Evolutionary conservation across 169 alveolate species (phyloP), one percentile per base, ranked within the genome.

Genomic region (Plasmodium inui): DNA sequence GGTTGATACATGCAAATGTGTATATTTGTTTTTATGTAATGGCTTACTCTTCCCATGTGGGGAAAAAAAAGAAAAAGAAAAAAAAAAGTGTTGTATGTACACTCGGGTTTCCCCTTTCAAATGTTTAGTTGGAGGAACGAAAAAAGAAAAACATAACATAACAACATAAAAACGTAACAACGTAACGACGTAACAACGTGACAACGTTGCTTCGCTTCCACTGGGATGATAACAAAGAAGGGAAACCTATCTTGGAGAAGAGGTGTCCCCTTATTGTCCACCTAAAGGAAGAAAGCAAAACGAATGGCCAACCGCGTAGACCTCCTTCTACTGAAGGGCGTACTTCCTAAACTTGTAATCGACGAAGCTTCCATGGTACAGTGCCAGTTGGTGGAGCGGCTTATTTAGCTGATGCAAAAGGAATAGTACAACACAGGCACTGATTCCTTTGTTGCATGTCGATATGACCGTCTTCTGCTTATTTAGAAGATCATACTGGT

Each of bases 361-460:
- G 70, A 78, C 84, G 37, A 85, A 50, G 67, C 93, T 85, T 5
- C 93, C 93, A 8, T 74, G 50, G 50, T 85, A 46, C 32, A 85
- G 41, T 50, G 79, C 79, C 67, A 85, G 79, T 41, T 85, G 55
- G 17, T 83, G 81, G 46, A 85, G 70, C 9, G 93, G 93, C 26
- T 57, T 79, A 39, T 88, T 67, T 55, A 78, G 74, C 39, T 55
- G 30, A 28, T 78, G 72, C 28, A 88, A 61, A 88, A 88, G 73
- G 50, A 39, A 79, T 67, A 88, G 32, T 79, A 88, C 39, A 76
- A 88, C 22, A 57, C 94, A 88, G 32, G 94, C 89, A 57, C 74
- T 79, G 34, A 88, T 79, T 7, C 94, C 94, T 39, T 79, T 78
- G 55, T 57, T 78, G 17, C 88, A 88, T 26, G 90, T 76, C 14